Conservation (phyloP, 2,329 filamentous ascomycete species). For the Neofusicoccum parvum region DNA sequence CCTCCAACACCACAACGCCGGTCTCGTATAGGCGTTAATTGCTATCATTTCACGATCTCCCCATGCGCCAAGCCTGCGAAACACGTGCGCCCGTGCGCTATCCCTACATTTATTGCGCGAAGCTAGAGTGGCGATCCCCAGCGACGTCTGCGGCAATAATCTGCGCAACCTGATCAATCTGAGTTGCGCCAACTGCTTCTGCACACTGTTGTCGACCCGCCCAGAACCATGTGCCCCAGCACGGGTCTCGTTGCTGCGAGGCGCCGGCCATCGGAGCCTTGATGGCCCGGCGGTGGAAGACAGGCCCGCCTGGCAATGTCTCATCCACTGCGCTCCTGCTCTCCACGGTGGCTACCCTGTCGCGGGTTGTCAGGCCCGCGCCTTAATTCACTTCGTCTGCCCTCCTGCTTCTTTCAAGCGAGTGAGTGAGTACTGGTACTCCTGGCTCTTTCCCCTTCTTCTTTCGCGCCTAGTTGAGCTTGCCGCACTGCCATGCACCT, state of each 20-base stretch:
- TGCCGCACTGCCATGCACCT: conserved; percentile 6
- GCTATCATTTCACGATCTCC: not conserved
- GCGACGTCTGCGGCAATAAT: conserved; percentile 4
- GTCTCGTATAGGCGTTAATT: conserved; percentile 14
- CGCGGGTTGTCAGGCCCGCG: not conserved
- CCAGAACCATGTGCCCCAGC: not conserved
- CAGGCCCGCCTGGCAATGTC: not conserved
- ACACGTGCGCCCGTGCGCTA: not conserved
- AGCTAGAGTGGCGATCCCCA: not conserved
- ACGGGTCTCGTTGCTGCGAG: not conserved
- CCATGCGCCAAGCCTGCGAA: conserved; percentile 1
- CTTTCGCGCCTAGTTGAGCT: conserved; percentile 3
- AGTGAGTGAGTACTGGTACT: not conserved
- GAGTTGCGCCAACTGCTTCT: not conserved
- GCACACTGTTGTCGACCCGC: not conserved
- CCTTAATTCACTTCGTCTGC: not conserved
- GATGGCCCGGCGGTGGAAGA: not conserved
- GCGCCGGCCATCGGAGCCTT: not conserved
- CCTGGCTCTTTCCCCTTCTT: not conserved
- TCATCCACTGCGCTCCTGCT: not conserved
- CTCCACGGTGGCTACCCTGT: not conserved
- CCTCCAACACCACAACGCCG: conserved; percentile 12
- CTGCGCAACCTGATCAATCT: conserved; percentile 9
- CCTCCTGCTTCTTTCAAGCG: not conserved
- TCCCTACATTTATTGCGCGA: not conserved